These are phyloP conservation scores for Gigaspora rosea DNA, from an alignment of 192 early-diverging fungal genomes.

Conservation along the genomic window DNA sequence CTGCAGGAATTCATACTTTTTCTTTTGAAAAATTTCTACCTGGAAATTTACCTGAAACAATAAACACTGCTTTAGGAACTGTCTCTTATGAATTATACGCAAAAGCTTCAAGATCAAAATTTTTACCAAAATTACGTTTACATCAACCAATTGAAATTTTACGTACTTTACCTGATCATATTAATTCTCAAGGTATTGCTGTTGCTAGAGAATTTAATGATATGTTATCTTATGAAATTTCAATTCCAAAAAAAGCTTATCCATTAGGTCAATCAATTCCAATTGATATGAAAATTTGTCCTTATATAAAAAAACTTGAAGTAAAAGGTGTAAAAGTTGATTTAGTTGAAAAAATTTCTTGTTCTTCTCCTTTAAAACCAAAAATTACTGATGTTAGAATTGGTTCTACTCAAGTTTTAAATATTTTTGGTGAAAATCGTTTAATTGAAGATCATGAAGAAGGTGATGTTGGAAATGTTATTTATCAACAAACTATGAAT, in stretches of 20 bases:
- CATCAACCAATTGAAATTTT: neutral
- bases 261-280: conserved; percentile 5
- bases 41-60: conserved; percentile 1
- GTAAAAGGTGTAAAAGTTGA: neutral
- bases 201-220: conserved; percentile 19
- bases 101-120: conserved; percentile 11
- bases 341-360: conserved; percentile 8
- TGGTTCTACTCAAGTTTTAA: neutral
- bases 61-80: neutral
- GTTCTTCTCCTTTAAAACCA: neutral
- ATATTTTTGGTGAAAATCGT: neutral
- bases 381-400: neutral
- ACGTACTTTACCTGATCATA: conserved; percentile 16
- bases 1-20: neutral
- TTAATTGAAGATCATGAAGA: conserved; percentile 20
- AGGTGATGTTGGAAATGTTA: conserved; percentile 11
- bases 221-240: conserved; percentile 11
- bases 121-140: neutral
- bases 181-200: conserved; percentile 20
- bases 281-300: conserved; percentile 22
- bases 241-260: conserved; percentile 10
- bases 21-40: conserved; percentile 11
- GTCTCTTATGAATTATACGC: neutral
- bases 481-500: conserved; percentile 12
- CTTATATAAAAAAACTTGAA: conserved; percentile 14